phyloP scores from a whole-genome alignment of 345 rosid genomes.

The Gossypium rotundifolium region DNA sequence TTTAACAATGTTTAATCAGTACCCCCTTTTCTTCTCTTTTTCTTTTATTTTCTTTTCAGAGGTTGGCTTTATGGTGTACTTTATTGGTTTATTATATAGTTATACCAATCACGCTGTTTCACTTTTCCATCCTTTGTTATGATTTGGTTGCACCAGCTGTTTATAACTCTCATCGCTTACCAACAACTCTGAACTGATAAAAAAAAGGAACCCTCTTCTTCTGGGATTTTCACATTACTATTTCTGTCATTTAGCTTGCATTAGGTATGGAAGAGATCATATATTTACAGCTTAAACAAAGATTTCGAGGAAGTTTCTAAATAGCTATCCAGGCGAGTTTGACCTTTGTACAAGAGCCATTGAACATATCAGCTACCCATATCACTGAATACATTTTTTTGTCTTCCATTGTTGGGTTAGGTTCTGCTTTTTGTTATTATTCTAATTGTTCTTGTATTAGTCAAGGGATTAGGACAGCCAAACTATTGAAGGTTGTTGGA shows the following conservation, averaged over 20 bases:
- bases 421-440: slow-evolving; percentile 9
- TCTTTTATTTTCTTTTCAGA: not conserved
- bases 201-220: not conserved
- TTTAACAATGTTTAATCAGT: no score
- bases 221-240: not conserved
- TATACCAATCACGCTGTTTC: not conserved
- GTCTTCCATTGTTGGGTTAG: slow-evolving; percentile 15
- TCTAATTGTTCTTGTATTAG: slow-evolving; percentile 1
- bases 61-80: not conserved
- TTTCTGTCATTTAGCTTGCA: slow-evolving; percentile 3
- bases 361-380: not conserved
- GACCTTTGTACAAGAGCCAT: slow-evolving; percentile 14
- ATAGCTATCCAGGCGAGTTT: slow-evolving; percentile 11
- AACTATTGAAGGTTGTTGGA: slow-evolving; percentile 40
- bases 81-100: not conserved
- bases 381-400: not conserved
- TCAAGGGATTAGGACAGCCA: slow-evolving; percentile 22
- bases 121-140: not conserved
- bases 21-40: no score
- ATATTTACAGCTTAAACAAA: not conserved
- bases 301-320: slow-evolving; percentile 8
- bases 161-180: not conserved
- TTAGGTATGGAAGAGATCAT: slow-evolving; percentile 29
- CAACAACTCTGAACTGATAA: not conserved
- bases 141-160: not conserved